Evolutionary conservation across 192 early-diverging fungal genomes (phyloP), one percentile per base, ranked within the genome.

Genomic region (Linderina pennispora): DNA sequence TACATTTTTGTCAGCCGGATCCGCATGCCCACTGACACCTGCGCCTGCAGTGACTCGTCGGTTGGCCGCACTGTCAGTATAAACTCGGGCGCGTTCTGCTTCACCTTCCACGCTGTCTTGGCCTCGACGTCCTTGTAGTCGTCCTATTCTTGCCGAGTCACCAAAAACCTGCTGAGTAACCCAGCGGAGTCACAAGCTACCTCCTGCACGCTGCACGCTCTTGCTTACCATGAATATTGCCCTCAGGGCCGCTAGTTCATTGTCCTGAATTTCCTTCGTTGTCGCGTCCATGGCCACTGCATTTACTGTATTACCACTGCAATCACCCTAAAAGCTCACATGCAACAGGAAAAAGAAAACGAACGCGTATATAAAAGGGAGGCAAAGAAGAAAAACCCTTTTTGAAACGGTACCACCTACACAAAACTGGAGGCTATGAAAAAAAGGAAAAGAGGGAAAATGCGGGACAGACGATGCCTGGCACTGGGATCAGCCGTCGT

Each of bases 161-260:
- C n/a, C n/a, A n/a, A n/a, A n/a, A n/a, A n/a, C n/a, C n/a, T n/a
- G n/a, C n/a, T n/a, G n/a, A n/a, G n/a, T n/a, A n/a, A n/a, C n/a
- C n/a, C n/a, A n/a, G n/a, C n/a, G n/a, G n/a, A n/a, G n/a, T n/a
- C n/a, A n/a, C n/a, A n/a, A n/a, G n/a, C n/a, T n/a, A n/a, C n/a
- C n/a, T n/a, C n/a, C n/a, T n/a, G n/a, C n/a, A n/a, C n/a, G n/a
- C n/a, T n/a, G n/a, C n/a, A n/a, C n/a, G n/a, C n/a, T n/a, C n/a
- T n/a, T n/a, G 13, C 44, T 17, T 58, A 65, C 58, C 65, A 65
- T 64, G 44, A 69, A 75, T 42, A 75, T 79, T 28, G 79, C 81
- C 58, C 66, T 55, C 11, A 88, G 59, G 23, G 81, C 86, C 43
- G 80, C 81, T 20, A 89, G 60, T 65, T 89, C 86, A 58, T 85